phyloP scores from a whole-genome alignment of 1,139 yeast genomes.

The Tardiomyces blankii region DNA sequence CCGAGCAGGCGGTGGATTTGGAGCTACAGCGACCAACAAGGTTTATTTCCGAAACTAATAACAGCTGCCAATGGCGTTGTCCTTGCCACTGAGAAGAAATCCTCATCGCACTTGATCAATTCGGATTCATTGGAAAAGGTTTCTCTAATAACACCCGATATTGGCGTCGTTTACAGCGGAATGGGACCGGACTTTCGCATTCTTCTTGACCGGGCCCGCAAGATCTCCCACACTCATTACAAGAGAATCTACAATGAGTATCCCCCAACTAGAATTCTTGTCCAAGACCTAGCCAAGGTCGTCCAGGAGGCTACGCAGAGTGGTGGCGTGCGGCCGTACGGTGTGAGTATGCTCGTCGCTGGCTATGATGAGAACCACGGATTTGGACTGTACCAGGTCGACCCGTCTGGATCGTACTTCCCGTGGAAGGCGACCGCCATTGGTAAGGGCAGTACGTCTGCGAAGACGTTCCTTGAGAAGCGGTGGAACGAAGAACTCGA shows the following conservation, averaged over 20 bases:
- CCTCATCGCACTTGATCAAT: slow-evolving; percentile 68
- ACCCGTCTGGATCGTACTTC: slow-evolving; percentile 95
- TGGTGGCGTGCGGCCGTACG: slow-evolving; percentile 97
- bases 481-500: slow-evolving; percentile 97
- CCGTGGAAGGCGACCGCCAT: slow-evolving; percentile 99
- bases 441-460: slow-evolving; percentile 89
- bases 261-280: slow-evolving; percentile 92
- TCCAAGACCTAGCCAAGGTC: slow-evolving; percentile 87
- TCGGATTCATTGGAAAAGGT: slow-evolving; percentile 70
- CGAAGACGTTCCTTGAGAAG: slow-evolving; percentile 93
- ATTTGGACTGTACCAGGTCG: slow-evolving; percentile 88
- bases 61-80: slow-evolving; percentile 76
- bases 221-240: slow-evolving; percentile 85
- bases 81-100: slow-evolving; percentile 91
- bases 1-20: no score
- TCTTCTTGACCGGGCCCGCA: slow-evolving; percentile 85
- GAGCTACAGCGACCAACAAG: no score
- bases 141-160: slow-evolving; percentile 81
- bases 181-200: slow-evolving; percentile 99
- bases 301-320: slow-evolving; percentile 98
- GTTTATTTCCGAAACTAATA: slow-evolving; percentile 1
- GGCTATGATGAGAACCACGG: slow-evolving; percentile 82
- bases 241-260: slow-evolving; percentile 91
- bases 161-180: slow-evolving; percentile 95
- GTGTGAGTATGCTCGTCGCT: slow-evolving; percentile 88